A percentile compares a stretch with the other conserved stretches of the same genome.
phyloP scores from a whole-genome alignment of 2,329 filamentous ascomycete species.

The Epichloe brachyelytri region DNA sequence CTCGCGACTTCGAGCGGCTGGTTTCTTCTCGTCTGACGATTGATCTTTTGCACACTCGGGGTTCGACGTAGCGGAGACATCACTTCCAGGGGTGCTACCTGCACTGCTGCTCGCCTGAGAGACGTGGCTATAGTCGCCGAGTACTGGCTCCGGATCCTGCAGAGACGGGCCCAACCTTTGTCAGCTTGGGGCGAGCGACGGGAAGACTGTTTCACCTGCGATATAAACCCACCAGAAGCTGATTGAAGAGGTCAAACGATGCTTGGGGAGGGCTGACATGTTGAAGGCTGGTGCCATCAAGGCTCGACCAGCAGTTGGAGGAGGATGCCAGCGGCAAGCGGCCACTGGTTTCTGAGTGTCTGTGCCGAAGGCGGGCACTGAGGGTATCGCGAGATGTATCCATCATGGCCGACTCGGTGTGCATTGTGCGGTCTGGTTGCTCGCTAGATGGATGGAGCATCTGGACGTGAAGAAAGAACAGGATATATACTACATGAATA shows the following conservation, averaged over 20 bases:
- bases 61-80: neutral
- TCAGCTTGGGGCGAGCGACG: no score
- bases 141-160: neutral
- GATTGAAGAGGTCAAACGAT: neutral
- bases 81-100: conserved; percentile 4
- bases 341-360: neutral
- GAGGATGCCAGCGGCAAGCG: neutral
- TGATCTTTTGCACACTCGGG: neutral
- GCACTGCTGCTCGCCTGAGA: conserved; percentile 5
- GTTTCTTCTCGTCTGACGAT: neutral
- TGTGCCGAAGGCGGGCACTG: neutral
- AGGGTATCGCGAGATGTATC: neutral
- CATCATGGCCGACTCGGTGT: neutral
- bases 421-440: neutral
- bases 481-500: neutral
- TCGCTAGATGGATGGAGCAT: neutral
- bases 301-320: neutral
- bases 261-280: neutral
- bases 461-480: neutral
- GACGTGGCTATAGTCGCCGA: neutral
- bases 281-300: neutral
- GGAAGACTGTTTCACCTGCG: no score
- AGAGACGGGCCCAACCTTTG: no score
- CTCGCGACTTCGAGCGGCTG: conserved; percentile 27
- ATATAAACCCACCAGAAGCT: neutral